These are phyloP conservation scores for Marsdenia floribunda DNA, from an alignment of 257 asterid species.

Conservation along the genomic window DNA sequence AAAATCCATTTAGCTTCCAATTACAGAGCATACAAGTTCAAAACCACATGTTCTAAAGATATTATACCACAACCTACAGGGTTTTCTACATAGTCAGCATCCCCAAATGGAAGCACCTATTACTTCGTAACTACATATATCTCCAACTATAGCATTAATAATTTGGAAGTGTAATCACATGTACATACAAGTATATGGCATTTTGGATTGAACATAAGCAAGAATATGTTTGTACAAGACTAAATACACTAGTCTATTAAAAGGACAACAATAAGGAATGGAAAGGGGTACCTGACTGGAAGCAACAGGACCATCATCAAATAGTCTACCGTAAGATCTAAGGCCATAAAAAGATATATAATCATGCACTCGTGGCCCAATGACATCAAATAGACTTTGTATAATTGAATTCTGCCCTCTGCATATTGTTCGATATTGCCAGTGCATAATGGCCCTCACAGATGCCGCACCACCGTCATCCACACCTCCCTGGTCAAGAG, in stretches of 20 bases:
- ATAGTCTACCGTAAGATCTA: conserved; percentile 73
- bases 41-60: not conserved
- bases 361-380: conserved; percentile 78
- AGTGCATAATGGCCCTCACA: conserved; percentile 96
- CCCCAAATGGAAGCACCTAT: not conserved
- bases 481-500: conserved; percentile 72
- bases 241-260: not conserved
- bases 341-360: conserved; percentile 87
- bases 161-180: not conserved
- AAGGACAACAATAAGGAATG: not conserved
- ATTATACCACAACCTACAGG: not conserved
- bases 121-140: not conserved
- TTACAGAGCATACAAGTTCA: not conserved
- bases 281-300: conserved; percentile 66
- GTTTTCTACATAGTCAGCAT: not conserved
- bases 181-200: not conserved
- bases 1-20: conserved; percentile 7
- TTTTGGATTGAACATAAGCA: not conserved
- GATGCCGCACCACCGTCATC: conserved; percentile 99
- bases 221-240: not conserved
- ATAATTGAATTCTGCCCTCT: conserved; percentile 75
- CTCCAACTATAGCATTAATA: not conserved
- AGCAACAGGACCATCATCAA: conserved; percentile 78
- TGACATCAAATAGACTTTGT: conserved; percentile 57
- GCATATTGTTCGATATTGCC: conserved; percentile 91